Percentiles rank a stretch among this genome's conserved stretches.
Conservation (phyloP, 2,329 filamentous ascomycete species). For the Cladosporium halotolerans region DNA sequence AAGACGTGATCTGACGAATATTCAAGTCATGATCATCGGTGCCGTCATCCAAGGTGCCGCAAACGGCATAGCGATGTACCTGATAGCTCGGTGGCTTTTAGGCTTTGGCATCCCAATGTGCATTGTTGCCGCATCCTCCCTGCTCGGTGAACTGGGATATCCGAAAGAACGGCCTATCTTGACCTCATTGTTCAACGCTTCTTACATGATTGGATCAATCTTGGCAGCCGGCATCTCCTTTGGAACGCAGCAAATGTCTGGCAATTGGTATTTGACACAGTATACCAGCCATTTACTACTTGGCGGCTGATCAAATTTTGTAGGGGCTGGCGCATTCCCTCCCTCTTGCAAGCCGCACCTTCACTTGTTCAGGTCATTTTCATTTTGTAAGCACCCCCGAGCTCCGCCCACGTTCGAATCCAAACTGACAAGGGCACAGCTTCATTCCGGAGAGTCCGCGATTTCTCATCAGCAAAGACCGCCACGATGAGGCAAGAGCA, state of each 20-base stretch:
- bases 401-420: too few relatives aligned
- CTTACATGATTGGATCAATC: conserved; percentile 50
- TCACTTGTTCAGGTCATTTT: conserved; percentile 37
- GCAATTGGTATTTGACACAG: conserved; percentile 27
- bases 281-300: too few relatives aligned
- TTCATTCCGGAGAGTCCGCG: conserved; percentile 13
- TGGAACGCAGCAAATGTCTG: conserved; percentile 39
- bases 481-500: conserved; percentile 22
- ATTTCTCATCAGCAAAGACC: conserved; percentile 12
- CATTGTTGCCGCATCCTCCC: conserved; percentile 52
- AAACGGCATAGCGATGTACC: conserved; percentile 49
- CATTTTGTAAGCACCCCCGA: background rate
- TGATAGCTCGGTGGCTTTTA: conserved; percentile 54
- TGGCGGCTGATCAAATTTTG: too few relatives aligned
- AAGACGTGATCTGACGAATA: background rate
- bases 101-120: conserved; percentile 56
- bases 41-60: conserved; percentile 52
- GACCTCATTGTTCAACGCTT: conserved; percentile 56
- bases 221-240: conserved; percentile 43
- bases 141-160: conserved; percentile 56
- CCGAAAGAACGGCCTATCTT: conserved; percentile 56
- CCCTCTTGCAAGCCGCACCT: conserved; percentile 42
- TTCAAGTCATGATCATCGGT: conserved; percentile 47
- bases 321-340: conserved; percentile 42
- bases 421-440: background rate